These are phyloP conservation scores for Bertia moriformis DNA, from an alignment of 2,329 filamentous ascomycete genomes.

Conservation along the genomic window DNA sequence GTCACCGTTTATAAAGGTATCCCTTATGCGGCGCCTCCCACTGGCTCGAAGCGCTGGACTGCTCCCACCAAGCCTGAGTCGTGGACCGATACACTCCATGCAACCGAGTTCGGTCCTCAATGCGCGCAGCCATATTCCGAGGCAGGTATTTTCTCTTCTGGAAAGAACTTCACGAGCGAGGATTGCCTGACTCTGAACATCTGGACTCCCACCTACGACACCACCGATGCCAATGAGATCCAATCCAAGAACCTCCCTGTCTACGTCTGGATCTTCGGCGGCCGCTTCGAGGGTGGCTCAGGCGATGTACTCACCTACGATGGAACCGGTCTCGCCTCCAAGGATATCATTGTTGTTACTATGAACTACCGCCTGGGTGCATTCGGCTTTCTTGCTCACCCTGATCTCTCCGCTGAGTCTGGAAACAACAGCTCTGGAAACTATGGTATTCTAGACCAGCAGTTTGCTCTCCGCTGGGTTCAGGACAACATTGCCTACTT, in stretches of 20 bases:
- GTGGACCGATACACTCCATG: slow-evolving; percentile 5
- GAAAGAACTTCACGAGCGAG: slow-evolving; percentile 6
- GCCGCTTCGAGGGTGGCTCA: slow-evolving; percentile 7
- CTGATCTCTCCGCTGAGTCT: slow-evolving; percentile 8
- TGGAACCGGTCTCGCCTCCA: slow-evolving; percentile 7
- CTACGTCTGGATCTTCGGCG: slow-evolving; percentile 9
- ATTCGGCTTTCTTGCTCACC: slow-evolving; percentile 22
- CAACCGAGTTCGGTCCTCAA: slow-evolving; percentile 7
- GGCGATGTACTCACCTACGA: slow-evolving; percentile 7
- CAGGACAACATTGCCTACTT: slow-evolving; percentile 20
- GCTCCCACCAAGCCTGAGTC: slow-evolving; percentile 2
- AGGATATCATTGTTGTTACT: slow-evolving; percentile 23
- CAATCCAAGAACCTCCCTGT: slow-evolving; percentile 6
- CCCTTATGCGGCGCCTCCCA: no score
- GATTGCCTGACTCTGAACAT: slow-evolving; percentile 9
- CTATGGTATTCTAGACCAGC: slow-evolving; percentile 34
- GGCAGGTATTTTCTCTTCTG: no score
- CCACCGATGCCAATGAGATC: background rate
- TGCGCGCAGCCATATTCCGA: slow-evolving; percentile 9
- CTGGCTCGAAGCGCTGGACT: no score
- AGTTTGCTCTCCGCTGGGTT: slow-evolving; percentile 41
- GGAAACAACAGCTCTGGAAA: slow-evolving; percentile 25
- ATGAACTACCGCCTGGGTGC: slow-evolving; percentile 30
- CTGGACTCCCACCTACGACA: slow-evolving; percentile 7
- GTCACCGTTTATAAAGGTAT: no score